Conservation (phyloP, 352 stramenopile genomes). For the Phytophthora europaea region DNA sequence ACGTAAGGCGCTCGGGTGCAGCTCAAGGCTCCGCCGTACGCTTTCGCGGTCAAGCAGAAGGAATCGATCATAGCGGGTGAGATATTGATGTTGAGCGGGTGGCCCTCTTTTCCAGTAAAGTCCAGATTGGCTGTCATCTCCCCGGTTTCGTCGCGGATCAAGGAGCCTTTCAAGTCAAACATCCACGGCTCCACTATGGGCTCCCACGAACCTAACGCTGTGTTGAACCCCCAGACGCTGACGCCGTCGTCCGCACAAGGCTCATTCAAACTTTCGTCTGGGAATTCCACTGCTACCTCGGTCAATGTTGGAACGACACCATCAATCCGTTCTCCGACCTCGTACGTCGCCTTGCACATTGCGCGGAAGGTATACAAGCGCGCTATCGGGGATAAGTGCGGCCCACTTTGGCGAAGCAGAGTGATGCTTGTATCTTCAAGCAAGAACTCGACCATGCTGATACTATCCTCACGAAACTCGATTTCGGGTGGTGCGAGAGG, state of each 20-base stretch:
- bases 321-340: slow-evolving; percentile 39
- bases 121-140: slow-evolving; percentile 65
- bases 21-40: slow-evolving; percentile 56
- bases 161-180: slow-evolving; percentile 53
- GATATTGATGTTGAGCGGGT: slow-evolving; percentile 78
- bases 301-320: slow-evolving; percentile 26
- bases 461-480: slow-evolving; percentile 29
- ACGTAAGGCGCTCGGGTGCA: slow-evolving; percentile 33
- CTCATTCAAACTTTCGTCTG: slow-evolving; percentile 58
- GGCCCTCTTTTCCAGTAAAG: slow-evolving; percentile 61
- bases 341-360: slow-evolving; percentile 70
- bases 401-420: slow-evolving; percentile 78
- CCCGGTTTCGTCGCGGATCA: slow-evolving; percentile 51
- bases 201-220: slow-evolving; percentile 79
- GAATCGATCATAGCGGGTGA: slow-evolving; percentile 74
- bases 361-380: slow-evolving; percentile 72
- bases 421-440: slow-evolving; percentile 78
- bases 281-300: slow-evolving; percentile 66
- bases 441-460: slow-evolving; percentile 58
- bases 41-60: slow-evolving; percentile 67
- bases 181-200: slow-evolving; percentile 84
- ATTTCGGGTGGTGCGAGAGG: slow-evolving; percentile 15
- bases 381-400: slow-evolving; percentile 76
- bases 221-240: slow-evolving; percentile 85
- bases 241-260: slow-evolving; percentile 75